Percentiles rank a stretch among this genome's conserved stretches.
phyloP scores from a whole-genome alignment of 192 early-diverging fungal species.

The Linnemannia exigua region DNA sequence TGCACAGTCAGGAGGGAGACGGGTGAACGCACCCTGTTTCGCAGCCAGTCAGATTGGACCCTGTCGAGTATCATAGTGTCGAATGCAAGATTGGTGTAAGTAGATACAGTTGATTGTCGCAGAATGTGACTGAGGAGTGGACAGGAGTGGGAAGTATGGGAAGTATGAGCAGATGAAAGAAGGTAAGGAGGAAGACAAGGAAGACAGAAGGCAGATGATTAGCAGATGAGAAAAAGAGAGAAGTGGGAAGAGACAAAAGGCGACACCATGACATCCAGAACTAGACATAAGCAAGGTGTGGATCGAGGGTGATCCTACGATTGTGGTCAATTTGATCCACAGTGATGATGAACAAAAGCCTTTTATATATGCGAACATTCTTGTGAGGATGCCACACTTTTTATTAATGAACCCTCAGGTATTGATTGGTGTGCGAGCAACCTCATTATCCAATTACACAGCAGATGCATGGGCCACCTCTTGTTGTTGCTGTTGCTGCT shows the following conservation, averaged over 20 bases:
- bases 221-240: neutral
- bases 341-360: neutral
- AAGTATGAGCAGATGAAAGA: no score
- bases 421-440: neutral
- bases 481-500: neutral
- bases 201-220: neutral
- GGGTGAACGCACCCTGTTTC: neutral
- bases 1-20: neutral
- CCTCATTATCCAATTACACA: neutral
- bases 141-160: no score
- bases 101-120: no score
- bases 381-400: neutral
- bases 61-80: neutral
- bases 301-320: neutral
- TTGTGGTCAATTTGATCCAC: neutral
- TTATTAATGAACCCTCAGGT: neutral
- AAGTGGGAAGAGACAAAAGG: neutral
- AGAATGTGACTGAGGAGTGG: no score
- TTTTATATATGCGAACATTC: no score
- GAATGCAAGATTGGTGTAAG: no score
- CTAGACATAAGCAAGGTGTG: neutral
- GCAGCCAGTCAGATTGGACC: neutral
- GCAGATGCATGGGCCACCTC: neutral
- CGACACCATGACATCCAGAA: neutral
- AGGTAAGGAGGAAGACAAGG: no score